Percentiles rank a stretch among this genome's conserved stretches.
Conservation (phyloP, 176 grass and related monocot genomes). For the Lolium perenne region DNA sequence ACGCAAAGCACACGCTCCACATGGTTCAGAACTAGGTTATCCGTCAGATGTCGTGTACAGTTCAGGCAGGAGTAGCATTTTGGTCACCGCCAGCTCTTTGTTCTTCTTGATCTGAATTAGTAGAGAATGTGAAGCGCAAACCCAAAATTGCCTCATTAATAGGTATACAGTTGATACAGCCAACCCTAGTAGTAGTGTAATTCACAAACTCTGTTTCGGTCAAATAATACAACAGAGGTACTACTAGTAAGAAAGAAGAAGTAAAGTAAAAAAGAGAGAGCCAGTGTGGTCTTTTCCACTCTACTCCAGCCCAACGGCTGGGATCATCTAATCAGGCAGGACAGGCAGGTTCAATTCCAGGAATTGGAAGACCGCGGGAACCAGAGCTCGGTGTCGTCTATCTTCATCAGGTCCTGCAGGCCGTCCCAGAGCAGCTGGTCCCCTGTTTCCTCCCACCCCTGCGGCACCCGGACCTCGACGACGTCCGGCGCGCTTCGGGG, state of each 20-base stretch:
- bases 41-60: too few species aligned
- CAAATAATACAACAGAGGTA: constrained; percentile 52
- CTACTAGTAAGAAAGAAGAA: not conserved
- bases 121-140: constrained; percentile 11
- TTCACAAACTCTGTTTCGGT: constrained; percentile 58
- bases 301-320: constrained; percentile 33
- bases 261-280: not conserved
- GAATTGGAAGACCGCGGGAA: constrained; percentile 33
- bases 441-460: constrained; percentile 35
- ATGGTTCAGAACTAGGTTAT: too few species aligned
- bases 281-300: constrained; percentile 8
- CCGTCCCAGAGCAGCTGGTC: constrained; percentile 73
- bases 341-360: constrained; percentile 30
- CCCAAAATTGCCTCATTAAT: constrained; percentile 24
- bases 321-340: constrained; percentile 37
- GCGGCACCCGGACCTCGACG: not conserved
- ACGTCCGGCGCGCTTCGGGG: not conserved
- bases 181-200: constrained; percentile 30
- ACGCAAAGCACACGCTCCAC: too few species aligned
- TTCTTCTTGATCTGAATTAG: not conserved
- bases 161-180: not conserved
- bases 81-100: not conserved
- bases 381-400: constrained; percentile 59
- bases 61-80: too few species aligned
- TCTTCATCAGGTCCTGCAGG: constrained; percentile 68